Conservation (phyloP, 192 early-diverging fungal species). For the Coemansia sp. region DNA sequence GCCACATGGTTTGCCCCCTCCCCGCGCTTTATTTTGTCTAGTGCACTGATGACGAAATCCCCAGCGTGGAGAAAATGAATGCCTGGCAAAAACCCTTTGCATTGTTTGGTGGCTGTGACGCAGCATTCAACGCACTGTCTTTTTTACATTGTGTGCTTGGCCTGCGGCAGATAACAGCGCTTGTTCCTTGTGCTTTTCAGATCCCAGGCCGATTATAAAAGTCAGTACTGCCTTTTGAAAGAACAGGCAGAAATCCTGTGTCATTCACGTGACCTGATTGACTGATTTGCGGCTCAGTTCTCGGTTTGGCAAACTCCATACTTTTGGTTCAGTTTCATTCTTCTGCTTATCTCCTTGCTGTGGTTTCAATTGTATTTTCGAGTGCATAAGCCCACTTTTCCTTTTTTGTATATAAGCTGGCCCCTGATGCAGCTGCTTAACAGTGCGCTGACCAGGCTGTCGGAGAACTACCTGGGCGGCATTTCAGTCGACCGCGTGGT, state of each 20-base stretch:
- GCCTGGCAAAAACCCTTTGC: neutral
- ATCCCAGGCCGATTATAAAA: neutral
- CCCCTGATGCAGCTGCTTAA: conserved; percentile 31
- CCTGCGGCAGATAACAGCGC: neutral
- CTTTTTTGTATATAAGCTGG: neutral
- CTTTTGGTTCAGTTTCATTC: neutral
- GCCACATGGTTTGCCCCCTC: neutral
- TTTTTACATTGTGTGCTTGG: neutral
- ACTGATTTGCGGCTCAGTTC: too few relatives aligned
- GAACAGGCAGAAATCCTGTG: too few relatives aligned
- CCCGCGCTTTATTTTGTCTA: neutral
- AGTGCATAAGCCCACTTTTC: neutral
- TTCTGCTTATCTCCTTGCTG: neutral
- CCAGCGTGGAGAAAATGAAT: neutral
- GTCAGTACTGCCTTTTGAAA: neutral
- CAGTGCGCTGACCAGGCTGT: conserved; percentile 23
- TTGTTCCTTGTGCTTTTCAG: neutral
- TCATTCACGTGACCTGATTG: too few relatives aligned
- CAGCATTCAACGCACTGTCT: neutral
- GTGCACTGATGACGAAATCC: conserved; percentile 8
- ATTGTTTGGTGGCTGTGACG: neutral
- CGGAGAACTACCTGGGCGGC: conserved; percentile 48
- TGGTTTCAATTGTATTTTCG: too few relatives aligned
- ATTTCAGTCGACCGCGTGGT: conserved; percentile 62
- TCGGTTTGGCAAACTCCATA: neutral